Evolutionary conservation across 1,284 basidiomycete genomes (phyloP).

Genomic region (Neolentinus lepideus): DNA sequence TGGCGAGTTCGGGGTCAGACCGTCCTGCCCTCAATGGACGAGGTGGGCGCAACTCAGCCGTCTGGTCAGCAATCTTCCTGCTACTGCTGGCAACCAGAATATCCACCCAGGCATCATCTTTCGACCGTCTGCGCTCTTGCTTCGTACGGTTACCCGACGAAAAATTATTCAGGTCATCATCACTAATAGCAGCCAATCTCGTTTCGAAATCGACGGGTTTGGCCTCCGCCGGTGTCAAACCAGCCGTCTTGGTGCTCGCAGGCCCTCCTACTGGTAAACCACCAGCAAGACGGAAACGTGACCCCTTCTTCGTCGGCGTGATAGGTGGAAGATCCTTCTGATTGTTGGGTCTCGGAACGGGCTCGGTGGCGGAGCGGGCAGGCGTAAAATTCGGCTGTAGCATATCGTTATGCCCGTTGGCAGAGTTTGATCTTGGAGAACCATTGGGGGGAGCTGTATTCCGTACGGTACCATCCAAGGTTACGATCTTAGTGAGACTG

Average conservation of each 20-base stretch:
- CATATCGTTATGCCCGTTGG: background rate
- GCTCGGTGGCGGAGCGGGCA: constrained; percentile 1
- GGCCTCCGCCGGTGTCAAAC: constrained; percentile 56
- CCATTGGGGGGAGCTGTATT: constrained; percentile 6
- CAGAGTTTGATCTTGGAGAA: background rate
- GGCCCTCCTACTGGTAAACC: constrained; percentile 42
- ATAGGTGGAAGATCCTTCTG: constrained; percentile 1
- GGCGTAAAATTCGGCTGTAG: background rate
- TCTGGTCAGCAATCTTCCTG: constrained; percentile 54
- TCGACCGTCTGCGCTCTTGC: constrained; percentile 48
- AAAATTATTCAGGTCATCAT: constrained; percentile 39
- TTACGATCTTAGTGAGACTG: constrained; percentile 54
- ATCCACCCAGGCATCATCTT: constrained; percentile 76
- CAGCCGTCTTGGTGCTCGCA: constrained; percentile 30
- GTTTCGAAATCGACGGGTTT: constrained; percentile 71
- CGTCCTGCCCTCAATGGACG: constrained; percentile 26
- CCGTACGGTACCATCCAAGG: constrained; percentile 25
- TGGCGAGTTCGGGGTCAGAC: constrained; percentile 64
- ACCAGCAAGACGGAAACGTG: constrained; percentile 50
- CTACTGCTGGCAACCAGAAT: constrained; percentile 68
- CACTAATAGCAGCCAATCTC: constrained; percentile 57
- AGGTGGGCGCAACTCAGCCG: constrained; percentile 32
- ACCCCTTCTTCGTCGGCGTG: constrained; percentile 21
- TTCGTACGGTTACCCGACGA: constrained; percentile 22
- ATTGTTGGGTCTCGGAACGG: constrained; percentile 5